Evolutionary conservation across 2,329 filamentous ascomycete genomes (phyloP).

Genomic region (Cladosporium sp.): DNA sequence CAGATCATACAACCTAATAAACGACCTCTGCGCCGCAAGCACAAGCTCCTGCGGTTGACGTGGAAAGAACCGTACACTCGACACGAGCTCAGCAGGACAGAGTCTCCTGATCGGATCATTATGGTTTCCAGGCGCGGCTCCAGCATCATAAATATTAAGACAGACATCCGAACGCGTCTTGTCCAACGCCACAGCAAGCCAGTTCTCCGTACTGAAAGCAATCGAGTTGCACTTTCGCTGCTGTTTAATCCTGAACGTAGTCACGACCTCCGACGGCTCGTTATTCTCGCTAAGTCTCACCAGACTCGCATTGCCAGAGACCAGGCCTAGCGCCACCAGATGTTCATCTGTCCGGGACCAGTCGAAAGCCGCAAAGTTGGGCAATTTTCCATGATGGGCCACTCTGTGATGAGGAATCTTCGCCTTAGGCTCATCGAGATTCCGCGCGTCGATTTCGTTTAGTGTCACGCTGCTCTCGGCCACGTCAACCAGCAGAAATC

Average conservation of each 20-base stretch:
- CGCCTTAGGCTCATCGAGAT: constrained; percentile 23
- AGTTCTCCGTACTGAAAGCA: constrained; percentile 71
- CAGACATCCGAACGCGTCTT: constrained; percentile 80
- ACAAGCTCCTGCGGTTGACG: constrained; percentile 74
- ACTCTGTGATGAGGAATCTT: constrained; percentile 56
- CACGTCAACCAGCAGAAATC: constrained; percentile 65
- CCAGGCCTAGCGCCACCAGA: constrained; percentile 73
- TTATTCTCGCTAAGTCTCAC: constrained; percentile 69
- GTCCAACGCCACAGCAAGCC: constrained; percentile 77
- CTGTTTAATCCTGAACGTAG: constrained; percentile 72
- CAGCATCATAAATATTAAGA: constrained; percentile 80
- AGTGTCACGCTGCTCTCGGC: constrained; percentile 60
- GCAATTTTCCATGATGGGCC: constrained; percentile 53
- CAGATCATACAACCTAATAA: constrained; percentile 75
- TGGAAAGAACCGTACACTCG: constrained; percentile 79
- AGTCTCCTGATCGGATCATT: constrained; percentile 56
- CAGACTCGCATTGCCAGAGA: constrained; percentile 73
- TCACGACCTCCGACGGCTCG: constrained; percentile 44
- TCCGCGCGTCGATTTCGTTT: constrained; percentile 49
- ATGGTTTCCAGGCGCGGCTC: constrained; percentile 55
- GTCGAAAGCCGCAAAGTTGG: constrained; percentile 65
- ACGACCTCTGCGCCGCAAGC: constrained; percentile 73
- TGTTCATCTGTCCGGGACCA: constrained; percentile 65
- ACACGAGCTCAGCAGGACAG: constrained; percentile 70
- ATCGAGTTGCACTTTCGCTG: constrained; percentile 79